A percentile compares a stretch with the other conserved stretches of the same genome.
Conservation (phyloP, 2,329 filamentous ascomycete species). For the Aureobasidium leucospermi region DNA sequence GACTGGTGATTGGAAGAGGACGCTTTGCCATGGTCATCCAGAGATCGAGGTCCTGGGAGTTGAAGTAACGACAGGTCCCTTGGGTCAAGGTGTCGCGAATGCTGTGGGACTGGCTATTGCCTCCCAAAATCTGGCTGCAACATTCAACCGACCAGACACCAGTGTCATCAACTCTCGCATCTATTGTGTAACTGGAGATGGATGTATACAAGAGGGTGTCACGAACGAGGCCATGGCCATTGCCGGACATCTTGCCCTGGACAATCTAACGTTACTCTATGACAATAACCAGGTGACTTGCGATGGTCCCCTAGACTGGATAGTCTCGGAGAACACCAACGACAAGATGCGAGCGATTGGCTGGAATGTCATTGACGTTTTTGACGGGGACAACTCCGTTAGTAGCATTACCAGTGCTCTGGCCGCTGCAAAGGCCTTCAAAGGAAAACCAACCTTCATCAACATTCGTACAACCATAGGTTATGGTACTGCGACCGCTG, state of each 20-base stretch:
- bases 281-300: slow-evolving; percentile 57
- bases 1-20: slow-evolving; percentile 27
- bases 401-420: slow-evolving; percentile 42
- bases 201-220: slow-evolving; percentile 53
- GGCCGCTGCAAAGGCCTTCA: slow-evolving; percentile 35
- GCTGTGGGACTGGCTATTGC: slow-evolving; percentile 54
- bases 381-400: slow-evolving; percentile 48
- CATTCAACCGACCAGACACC: slow-evolving; percentile 45
- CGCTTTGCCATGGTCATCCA: slow-evolving; percentile 49
- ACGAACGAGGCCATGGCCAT: slow-evolving; percentile 50
- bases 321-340: slow-evolving; percentile 51
- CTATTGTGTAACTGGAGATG: slow-evolving; percentile 53
- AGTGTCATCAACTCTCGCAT: slow-evolving; percentile 46
- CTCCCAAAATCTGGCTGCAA: slow-evolving; percentile 48
- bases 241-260: slow-evolving; percentile 48
- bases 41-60: slow-evolving; percentile 53
- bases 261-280: slow-evolving; percentile 52
- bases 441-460: slow-evolving; percentile 50
- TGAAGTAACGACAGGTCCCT: slow-evolving; percentile 53
- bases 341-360: slow-evolving; percentile 51
- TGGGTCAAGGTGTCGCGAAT: slow-evolving; percentile 55
- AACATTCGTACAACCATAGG: slow-evolving; percentile 53
- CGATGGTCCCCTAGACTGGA: slow-evolving; percentile 48
- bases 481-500: slow-evolving; percentile 39
- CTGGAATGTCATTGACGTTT: slow-evolving; percentile 50